These are phyloP conservation scores for Grammothele lineata DNA, from an alignment of 768 basidiomycete genomes.

Conservation along the genomic window DNA sequence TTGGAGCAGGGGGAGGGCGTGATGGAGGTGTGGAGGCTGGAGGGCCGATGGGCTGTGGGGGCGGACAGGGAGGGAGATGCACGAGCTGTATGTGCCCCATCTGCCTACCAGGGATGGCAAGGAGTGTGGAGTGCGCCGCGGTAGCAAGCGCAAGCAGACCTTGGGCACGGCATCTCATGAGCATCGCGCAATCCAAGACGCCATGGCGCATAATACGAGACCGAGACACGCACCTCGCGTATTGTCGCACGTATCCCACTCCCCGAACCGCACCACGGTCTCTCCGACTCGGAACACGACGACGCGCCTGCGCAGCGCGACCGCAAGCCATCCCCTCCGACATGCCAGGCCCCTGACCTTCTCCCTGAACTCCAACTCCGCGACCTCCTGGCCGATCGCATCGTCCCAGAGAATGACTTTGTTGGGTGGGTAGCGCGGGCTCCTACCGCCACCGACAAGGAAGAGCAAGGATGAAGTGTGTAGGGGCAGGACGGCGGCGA, in stretches of 20 bases:
- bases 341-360: conserved; percentile 76
- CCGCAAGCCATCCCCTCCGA: conserved; percentile 79
- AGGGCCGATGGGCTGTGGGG: conserved; percentile 52
- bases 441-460: conserved; percentile 82
- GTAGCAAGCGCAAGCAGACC: conserved; percentile 82
- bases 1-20: conserved; percentile 49
- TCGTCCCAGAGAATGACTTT: conserved; percentile 93
- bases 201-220: not conserved
- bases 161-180: conserved; percentile 28
- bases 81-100: conserved; percentile 85
- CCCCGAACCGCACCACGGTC: conserved; percentile 56
- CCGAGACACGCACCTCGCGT: conserved; percentile 55
- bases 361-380: conserved; percentile 87
- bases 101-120: conserved; percentile 82
- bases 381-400: conserved; percentile 67
- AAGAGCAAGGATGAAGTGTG: conserved; percentile 82
- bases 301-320: conserved; percentile 74
- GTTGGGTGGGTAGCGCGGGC: conserved; percentile 87
- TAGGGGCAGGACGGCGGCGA: conserved; percentile 71
- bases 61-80: conserved; percentile 75
- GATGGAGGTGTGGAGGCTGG: conserved; percentile 47
- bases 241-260: conserved; percentile 90
- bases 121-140: conserved; percentile 70
- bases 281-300: conserved; percentile 72
- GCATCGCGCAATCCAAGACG: not conserved